These are phyloP conservation scores for Thalassiosira mediterranea DNA, from an alignment of 352 stramenopile species.

Conservation along the genomic window DNA sequence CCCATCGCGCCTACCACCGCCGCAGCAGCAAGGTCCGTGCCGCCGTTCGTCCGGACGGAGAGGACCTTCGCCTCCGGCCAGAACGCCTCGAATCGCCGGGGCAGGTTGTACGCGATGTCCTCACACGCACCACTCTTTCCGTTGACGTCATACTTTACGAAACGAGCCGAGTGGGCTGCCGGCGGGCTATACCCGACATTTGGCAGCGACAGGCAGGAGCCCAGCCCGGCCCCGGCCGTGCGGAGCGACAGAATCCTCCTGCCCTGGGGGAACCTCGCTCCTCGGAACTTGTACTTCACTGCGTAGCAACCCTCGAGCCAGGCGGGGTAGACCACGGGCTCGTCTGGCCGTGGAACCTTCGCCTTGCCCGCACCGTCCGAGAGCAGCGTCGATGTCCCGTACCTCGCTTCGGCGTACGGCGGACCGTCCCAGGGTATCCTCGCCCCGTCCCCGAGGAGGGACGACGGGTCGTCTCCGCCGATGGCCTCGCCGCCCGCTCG, in stretches of 20 bases:
- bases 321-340: conserved; percentile 4
- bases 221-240: conserved; percentile 35
- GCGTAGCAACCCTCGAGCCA: conserved; percentile 40
- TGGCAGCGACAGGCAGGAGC: conserved; percentile 36
- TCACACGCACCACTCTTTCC: conserved; percentile 25
- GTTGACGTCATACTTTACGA: conserved; percentile 3
- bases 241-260: conserved; percentile 24
- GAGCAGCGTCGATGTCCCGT: no score
- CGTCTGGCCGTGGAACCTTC: no score
- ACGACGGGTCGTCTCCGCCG: no score
- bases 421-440: no score
- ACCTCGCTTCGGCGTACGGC: no score
- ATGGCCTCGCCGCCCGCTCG: no score
- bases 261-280: conserved; percentile 43
- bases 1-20: conserved; percentile 6
- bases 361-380: no score
- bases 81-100: conserved; percentile 47
- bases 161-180: conserved; percentile 6
- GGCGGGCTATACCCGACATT: conserved; percentile 50
- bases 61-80: conserved; percentile 45
- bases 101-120: conserved; percentile 50
- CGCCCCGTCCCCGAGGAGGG: no score
- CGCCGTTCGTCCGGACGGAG: conserved; percentile 21
- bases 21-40: not conserved
- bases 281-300: conserved; percentile 44